Base-by-base conservation (phyloP, 371 early-diverging fungal species). In the Syncephalastrum contaminatum region DNA sequence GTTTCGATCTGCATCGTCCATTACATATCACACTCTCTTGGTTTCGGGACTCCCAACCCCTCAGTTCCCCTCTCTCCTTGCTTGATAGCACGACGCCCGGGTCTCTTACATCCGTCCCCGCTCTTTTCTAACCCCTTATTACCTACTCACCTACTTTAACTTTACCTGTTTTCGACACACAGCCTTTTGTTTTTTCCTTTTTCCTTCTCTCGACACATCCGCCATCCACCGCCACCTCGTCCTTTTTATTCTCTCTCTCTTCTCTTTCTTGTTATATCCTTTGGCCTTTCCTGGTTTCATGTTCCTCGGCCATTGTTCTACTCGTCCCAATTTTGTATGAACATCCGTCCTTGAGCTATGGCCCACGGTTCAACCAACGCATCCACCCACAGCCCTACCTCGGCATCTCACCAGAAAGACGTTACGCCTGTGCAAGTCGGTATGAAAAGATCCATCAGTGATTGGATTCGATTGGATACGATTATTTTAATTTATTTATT, bases 401-500 rank as follows among this genome's bases (percentile, higher is more conserved):
- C 51, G 41, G 45, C 63, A 16, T 56, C 25, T 18, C 53, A 64
- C 21, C 47, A 50, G 10, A 50, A 49, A 53, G 55, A 64, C 45
- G 55, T 60, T n/a, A 64, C 62, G 18, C 52, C 71, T 22, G 67
- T 71, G 3, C 65, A 71, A 71, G 71, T 71, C 48, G 71, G 71
- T 71, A 55, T 51, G 60, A 49, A 2, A 19, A 22, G 10, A 42
- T 24, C 40, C 16, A 6, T 51, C 12, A 42, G 2, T 14, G 18
- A 42, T 12, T 4, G 4, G 25, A 53, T n/a, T 19, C 44, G 19
- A 49, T 27, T 43, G 22, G 15, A 14, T 54, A 18, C 18, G 47
- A 46, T n/a, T 48, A 20, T 49, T 42, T 41, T 16, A 55, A 24
- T 20, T n/a, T 21, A n/a, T 18, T 20, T 19, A 10, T 53, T 39